Evolutionary conservation across 1,284 basidiomycete species (phyloP), one percentile per base, ranked within the genome.

Genomic region (Fomitopsis schrenkii): DNA sequence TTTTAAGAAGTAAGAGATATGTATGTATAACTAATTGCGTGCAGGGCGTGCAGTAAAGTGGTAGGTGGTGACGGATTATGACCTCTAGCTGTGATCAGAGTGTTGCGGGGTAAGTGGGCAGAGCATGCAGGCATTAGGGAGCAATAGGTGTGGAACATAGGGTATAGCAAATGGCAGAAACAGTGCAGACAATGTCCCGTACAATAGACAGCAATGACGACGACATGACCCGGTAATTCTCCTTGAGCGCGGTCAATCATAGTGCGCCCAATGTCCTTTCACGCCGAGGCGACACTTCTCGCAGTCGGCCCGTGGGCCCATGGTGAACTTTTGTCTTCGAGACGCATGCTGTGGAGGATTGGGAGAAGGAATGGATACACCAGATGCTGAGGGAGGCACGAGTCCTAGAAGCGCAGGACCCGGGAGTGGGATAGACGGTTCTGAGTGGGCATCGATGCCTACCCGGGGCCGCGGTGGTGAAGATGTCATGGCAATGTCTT

Each of bases 251-350:
- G 22, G n/a, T 78, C 72, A 86, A 64, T 83, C 81, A 64, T 86
- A 81, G 74, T 91, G 89, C 70, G 85, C 83, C 73, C 82, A 89
- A 69, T 91, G 89, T 3, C 88, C 89, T 68, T 84, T 85, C 3
- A 90, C 80, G 2, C 87, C 85, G 66, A 82, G 70, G 60, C 82
- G 77, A 73, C 89, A 91, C 65, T 88, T 88, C 57, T 88, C 78
- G 68, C 90, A 91, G 68, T 88, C 88, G 3, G 82, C 78, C 7
- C 88, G 80, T 1, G 88, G 89, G 12, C 89, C 89, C 86, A 91
- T 90, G 61, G 83, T 85, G 65, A 91, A 82, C 6, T 82, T 80
- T 46, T 67, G 71, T 58, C 64, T 67, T 57, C 67, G 58, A 4
- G 58, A n/a, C 2, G 57, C 44, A 6, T 52, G 17, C 1, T 46